Percentiles rank a stretch among this genome's conserved stretches.
Evolutionary conservation across 805 yeast species (phyloP).

Genomic region (Zygosaccharomyces rouxii): DNA sequence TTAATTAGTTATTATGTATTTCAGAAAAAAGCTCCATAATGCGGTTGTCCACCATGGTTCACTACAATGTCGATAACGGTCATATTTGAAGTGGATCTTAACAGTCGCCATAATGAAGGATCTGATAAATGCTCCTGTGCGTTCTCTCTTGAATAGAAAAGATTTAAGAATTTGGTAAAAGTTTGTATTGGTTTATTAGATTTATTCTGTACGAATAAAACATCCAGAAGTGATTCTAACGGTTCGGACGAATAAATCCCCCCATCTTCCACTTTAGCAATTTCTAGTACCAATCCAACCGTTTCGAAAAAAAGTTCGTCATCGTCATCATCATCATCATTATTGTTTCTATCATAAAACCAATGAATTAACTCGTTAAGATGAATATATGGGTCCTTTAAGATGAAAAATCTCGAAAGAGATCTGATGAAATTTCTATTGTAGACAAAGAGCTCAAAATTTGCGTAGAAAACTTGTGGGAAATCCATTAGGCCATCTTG

Average conservation of each 20-base stretch:
- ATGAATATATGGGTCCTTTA: constrained; percentile 6
- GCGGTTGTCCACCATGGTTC: constrained; percentile 27
- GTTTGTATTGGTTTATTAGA: neutral
- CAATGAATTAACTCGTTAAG: constrained; percentile 7
- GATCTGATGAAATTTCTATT: constrained; percentile 8
- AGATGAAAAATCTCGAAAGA: constrained; percentile 9
- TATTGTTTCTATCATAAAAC: constrained; percentile 2
- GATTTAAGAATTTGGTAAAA: constrained; percentile 4
- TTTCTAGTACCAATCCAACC: constrained; percentile 11
- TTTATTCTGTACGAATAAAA: constrained; percentile 3
- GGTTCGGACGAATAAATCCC: constrained; percentile 10
- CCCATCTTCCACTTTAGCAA: constrained; percentile 1
- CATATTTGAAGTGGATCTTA: constrained; percentile 18
- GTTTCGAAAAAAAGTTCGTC: constrained; percentile 9
- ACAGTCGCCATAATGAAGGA: constrained; percentile 21
- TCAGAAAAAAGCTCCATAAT: constrained; percentile 18
- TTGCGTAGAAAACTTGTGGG: constrained; percentile 19
- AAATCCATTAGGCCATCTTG: constrained; percentile 11
- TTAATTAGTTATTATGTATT: neutral
- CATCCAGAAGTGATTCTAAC: constrained; percentile 5
- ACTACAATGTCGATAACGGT: constrained; percentile 20
- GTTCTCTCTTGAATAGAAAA: constrained; percentile 13
- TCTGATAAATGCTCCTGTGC: constrained; percentile 17
- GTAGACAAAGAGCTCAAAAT: constrained; percentile 15
- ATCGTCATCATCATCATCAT: neutral